phyloP scores from a whole-genome alignment of 2,329 filamentous ascomycete species.

The Moelleriella libera region DNA sequence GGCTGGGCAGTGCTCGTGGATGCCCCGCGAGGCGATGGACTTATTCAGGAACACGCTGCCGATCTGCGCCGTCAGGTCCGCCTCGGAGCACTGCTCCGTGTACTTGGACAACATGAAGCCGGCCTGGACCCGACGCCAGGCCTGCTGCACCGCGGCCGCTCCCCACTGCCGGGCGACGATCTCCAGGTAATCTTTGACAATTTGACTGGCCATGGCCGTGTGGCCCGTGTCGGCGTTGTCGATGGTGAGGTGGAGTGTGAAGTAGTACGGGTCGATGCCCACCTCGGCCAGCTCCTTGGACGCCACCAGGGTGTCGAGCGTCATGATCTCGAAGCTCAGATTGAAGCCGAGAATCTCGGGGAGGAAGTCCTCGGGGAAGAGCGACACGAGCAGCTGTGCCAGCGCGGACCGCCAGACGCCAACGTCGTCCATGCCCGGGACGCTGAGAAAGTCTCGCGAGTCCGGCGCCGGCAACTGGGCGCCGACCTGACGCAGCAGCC shows the following conservation, averaged over 20 bases:
- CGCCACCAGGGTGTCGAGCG: conserved; percentile 9
- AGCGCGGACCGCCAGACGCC: conserved; percentile 26
- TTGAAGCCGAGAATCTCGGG: conserved; percentile 37
- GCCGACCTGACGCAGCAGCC: conserved; percentile 9
- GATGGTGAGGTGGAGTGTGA: conserved; percentile 33
- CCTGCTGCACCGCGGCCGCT: background rate
- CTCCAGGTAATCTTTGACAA: conserved; percentile 23
- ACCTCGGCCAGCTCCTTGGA: conserved; percentile 28
- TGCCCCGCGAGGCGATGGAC: conserved; percentile 1
- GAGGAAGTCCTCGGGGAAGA: conserved; percentile 32
- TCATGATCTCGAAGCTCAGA: conserved; percentile 29
- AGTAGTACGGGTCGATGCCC: conserved; percentile 29
- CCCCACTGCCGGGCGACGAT: conserved; percentile 12
- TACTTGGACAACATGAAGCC: conserved; percentile 7
- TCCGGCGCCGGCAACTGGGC: conserved; percentile 32
- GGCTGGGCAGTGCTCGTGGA: conserved; percentile 3
- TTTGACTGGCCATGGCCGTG: conserved; percentile 28
- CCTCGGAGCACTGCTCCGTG: conserved; percentile 9
- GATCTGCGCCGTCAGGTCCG: background rate
- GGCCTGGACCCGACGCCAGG: conserved; percentile 6
- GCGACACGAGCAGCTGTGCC: conserved; percentile 27
- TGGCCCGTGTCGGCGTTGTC: conserved; percentile 35
- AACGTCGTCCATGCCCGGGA: conserved; percentile 9
- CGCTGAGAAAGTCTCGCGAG: conserved; percentile 15
- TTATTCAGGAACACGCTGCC: conserved; percentile 1